phyloP scores from a whole-genome alignment of 2,329 filamentous ascomycete genomes.

The Trichoderma simmonsii region DNA sequence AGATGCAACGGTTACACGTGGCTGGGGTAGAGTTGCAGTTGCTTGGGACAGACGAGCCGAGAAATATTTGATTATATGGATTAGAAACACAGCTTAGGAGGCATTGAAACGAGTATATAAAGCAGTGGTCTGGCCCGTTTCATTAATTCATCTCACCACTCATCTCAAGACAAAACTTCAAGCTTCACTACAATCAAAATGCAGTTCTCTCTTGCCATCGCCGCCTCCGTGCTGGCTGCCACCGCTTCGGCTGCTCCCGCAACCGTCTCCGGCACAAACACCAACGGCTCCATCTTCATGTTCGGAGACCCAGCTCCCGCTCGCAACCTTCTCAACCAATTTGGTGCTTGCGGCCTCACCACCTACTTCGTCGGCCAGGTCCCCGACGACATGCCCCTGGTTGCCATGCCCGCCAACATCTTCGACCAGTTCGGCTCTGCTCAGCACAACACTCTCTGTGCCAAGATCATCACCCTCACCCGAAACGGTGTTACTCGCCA shows the following conservation, averaged over 20 bases:
- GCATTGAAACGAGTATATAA: background rate
- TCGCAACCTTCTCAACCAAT: background rate
- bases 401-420: constrained; percentile 14
- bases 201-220: constrained; percentile 13
- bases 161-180: background rate
- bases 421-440: constrained; percentile 16
- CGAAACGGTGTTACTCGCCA: constrained; percentile 16
- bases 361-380: constrained; percentile 15
- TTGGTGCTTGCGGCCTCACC: constrained; percentile 18
- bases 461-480: constrained; percentile 16
- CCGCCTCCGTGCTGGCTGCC: constrained; percentile 13
- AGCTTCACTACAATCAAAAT: background rate
- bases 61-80: background rate
- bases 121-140: background rate
- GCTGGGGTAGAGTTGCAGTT: background rate
- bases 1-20: background rate
- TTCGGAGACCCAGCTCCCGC: constrained; percentile 12
- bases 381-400: background rate
- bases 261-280: background rate
- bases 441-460: constrained; percentile 17
- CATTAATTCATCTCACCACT: background rate
- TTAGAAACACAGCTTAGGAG: background rate
- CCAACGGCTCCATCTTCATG: constrained; percentile 15
- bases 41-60: background rate
- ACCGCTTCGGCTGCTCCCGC: constrained; percentile 13